Evolutionary conservation across 495 filamentous ascomycete genomes (phyloP), one percentile per base, ranked within the genome.

Genomic region (Penicillium soppii): DNA sequence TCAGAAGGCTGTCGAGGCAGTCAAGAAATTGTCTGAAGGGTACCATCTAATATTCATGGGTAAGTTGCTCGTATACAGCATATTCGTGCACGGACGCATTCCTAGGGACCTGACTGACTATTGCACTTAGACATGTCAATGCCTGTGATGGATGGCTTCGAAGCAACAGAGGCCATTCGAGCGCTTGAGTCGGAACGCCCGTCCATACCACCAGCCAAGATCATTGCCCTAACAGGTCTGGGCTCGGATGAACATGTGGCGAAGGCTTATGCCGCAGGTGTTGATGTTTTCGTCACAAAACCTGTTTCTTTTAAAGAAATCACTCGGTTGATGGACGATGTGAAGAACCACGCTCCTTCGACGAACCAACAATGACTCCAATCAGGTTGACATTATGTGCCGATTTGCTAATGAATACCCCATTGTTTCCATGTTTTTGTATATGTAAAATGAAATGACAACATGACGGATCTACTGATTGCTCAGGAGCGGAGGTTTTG

Each of bases 131-230:
- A 85, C 42, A 75, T 87, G 35, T 77, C 77, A 38, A 87, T 88
- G 84, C 84, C 84, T 0, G 54, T 86, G 0, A 79, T 86, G 67
- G 79, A 84, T 46, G 83, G 83, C 10, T 71, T 85, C 16, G 80
- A 82, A 52, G 75, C 82, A 12, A 83, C 81, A 4, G 68, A 71
- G 6, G 66, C 68, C 15, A 84, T 86, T 47, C 70, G 83, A 13
- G 46, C 46, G 20, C 30, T 57, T 13, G 58, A 61, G 65, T 63
- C 17, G 65, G 80, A 50, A 77, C 85, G 63, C 49, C 30, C 26
- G 4, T 21, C 22, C 3, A 2, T n/a, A 5, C 15, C 19, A 1
- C 69, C 69, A 1, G 70, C 72, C 9, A 71, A 68, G 23, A 78
- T 87, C 38, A 80, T 87, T 33, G 81, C 84, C 0, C 68, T 87